Evolutionary conservation across 2,329 filamentous ascomycete species (phyloP), one percentile per base, ranked within the genome.

Genomic region (Didymosphaeria variabile): DNA sequence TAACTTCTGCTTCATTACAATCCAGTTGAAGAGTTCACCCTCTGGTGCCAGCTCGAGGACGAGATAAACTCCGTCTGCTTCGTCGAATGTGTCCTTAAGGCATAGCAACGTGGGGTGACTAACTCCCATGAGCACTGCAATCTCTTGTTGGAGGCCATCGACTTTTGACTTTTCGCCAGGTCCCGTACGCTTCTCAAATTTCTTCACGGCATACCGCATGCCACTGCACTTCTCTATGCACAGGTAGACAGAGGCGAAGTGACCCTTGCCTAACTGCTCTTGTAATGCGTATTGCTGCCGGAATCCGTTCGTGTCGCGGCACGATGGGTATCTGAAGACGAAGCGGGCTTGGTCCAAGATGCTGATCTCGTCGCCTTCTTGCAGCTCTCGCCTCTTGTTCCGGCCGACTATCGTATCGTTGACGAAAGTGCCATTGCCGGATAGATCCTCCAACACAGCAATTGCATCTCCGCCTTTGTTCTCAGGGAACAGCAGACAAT

Each of bases 71-170:
- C 92, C 92, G 68, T 95, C 93, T 52, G 86, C 86, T 77, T 99
- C 95, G 72, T 97, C 92, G 76, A 97, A 99, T 0, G 93, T 97
- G 67, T 97, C 94, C 78, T 97, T 97, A 58, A 99, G 83, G 75
- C 94, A 97, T 15, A 99, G 84, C 56, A 99, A 86, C 67, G 96
- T 95, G 4, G 93, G 92, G 77, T 99, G 95, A 75, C 91, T 97
- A 63, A 99, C 93, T n/a, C 93, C 89, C 93, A 97, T 98, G 62
- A 99, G 82, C 17, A 99, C 92, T 23, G 92, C 94, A 75, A 99
- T 97, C 77, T 99, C 96, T 77, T 98, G 94, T 75, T 97, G 93
- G 49, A 98, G 80, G 2, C 92, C 90, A 61, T 97, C 93, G 6
- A 90, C 89, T 78, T 94, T 94, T 19, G 92, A 91, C 65, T 87